Evolutionary conservation across 495 filamentous ascomycete genomes (phyloP), one percentile per base, ranked within the genome.

Genomic region (Corynascus novoguineensis): DNA sequence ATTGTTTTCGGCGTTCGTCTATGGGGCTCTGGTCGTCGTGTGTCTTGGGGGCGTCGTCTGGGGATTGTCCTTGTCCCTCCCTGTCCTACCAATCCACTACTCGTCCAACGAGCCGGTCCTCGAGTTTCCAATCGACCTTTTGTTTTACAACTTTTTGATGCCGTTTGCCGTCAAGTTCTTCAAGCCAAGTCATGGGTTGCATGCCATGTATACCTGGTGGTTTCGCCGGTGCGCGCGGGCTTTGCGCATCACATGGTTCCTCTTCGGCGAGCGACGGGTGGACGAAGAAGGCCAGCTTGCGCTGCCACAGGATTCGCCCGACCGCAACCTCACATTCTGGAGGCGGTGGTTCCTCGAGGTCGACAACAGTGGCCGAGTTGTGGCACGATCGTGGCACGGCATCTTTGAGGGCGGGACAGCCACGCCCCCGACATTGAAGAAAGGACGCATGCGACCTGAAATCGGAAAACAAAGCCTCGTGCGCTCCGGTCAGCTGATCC

Each of bases 121-220:
- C 46, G 93, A 97, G 67, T 97, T 97, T 60, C 93, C 93, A 2
- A 82, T 96, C 48, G 95, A 97, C 64, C 74, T 99, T 0, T 76
- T 99, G 21, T 92, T 97, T 69, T 99, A 96, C 75, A 97, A 97
- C 69, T 95, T 96, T 68, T 69, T 96, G 53, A 89, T 96, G 81
- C 93, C 93, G 0, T 67, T 93, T 34, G 85, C 89, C 5, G 81
- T 96, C 50, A 83, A 81, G 59, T 83, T 87, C 61, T 84, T 93
- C 73, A 88, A 86, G 65, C 95, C 93, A 4, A 88, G 88, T 27
- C 86, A 93, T 62, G 86, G 81, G 4, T 72, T 99, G 8, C 87
- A 95, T 58, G 77, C 77, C 28, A 83, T 95, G 75, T 99, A 96
- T 66, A 83, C 81, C 40, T 97, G 93, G 93, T 97, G 92, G 92